Conservation (phyloP, 1,139 yeast genomes). For the Candida sp. region DNA sequence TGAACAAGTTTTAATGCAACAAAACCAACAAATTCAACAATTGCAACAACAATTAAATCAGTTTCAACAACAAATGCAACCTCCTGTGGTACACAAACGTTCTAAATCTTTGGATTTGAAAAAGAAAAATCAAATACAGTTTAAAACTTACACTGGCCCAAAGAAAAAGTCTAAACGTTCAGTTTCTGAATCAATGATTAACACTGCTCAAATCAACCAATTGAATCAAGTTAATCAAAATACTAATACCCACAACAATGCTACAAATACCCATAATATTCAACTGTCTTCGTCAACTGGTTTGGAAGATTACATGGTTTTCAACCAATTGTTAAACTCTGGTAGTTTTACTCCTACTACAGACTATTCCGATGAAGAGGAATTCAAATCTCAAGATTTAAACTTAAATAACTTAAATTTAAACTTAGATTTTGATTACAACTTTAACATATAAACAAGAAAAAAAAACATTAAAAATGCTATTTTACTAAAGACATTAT, state of each 20-base stretch:
- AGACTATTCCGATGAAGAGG: constrained; percentile 20
- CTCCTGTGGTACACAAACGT: constrained; percentile 14
- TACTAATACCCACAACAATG: constrained; percentile 2
- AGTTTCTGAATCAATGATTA: constrained; percentile 13
- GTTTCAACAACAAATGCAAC: constrained; percentile 8
- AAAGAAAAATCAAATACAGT: constrained; percentile 30
- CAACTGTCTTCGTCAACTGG: constrained; percentile 11
- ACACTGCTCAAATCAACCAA: constrained; percentile 13
- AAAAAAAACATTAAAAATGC: not conserved
- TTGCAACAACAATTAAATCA: constrained; percentile 21
- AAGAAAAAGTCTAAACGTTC: constrained; percentile 10
- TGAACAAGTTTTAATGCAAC: constrained; percentile 23
- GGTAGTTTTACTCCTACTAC: constrained; percentile 19
- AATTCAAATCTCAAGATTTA: constrained; percentile 9
- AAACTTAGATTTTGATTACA: not conserved
- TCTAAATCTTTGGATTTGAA: constrained; percentile 23
- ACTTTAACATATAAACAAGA: not conserved
- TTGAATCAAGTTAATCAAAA: constrained; percentile 13
- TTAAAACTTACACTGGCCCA: constrained; percentile 38
- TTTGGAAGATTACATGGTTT: constrained; percentile 31
- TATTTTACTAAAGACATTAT: not conserved
- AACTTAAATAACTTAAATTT: constrained; percentile 6
- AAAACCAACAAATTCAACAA: constrained; percentile 20
- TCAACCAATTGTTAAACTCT: constrained; percentile 21
- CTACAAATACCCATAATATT: not conserved